Conservation (phyloP, 2,329 filamentous ascomycete genomes). For the Exophiala oligosperma region DNA sequence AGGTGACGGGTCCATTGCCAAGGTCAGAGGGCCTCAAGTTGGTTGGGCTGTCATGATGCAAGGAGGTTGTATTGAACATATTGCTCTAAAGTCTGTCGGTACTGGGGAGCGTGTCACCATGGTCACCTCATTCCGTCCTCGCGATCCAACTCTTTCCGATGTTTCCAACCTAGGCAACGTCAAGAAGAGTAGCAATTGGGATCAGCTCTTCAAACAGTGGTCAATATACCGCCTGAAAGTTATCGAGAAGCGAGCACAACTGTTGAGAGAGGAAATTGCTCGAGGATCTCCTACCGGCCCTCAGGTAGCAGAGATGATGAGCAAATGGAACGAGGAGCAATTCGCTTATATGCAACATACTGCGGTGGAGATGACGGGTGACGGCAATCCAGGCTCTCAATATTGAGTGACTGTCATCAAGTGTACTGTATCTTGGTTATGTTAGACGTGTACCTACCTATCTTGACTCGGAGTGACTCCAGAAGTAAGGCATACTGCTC, state of each 20-base stretch:
- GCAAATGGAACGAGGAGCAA: conserved; percentile 14
- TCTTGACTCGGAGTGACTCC: too few relatives aligned
- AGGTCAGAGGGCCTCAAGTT: conserved; percentile 25
- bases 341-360: conserved; percentile 16
- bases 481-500: too few relatives aligned
- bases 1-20: conserved; percentile 25
- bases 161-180: conserved; percentile 16
- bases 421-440: too few relatives aligned
- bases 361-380: conserved; percentile 10
- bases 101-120: conserved; percentile 31
- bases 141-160: conserved; percentile 11
- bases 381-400: conserved; percentile 14
- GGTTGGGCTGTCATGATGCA: conserved; percentile 34
- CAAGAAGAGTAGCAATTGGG: conserved; percentile 14
- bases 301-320: conserved; percentile 15
- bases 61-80: conserved; percentile 32
- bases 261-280: conserved; percentile 7
- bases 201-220: conserved; percentile 17
- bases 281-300: not conserved
- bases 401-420: not conserved
- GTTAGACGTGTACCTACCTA: too few relatives aligned
- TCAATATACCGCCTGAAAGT: conserved; percentile 16
- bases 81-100: conserved; percentile 30
- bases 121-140: conserved; percentile 32
- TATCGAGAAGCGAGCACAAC: conserved; percentile 10